Conservation (phyloP, 179 eudicot species). For the Pouteria campechiana region DNA sequence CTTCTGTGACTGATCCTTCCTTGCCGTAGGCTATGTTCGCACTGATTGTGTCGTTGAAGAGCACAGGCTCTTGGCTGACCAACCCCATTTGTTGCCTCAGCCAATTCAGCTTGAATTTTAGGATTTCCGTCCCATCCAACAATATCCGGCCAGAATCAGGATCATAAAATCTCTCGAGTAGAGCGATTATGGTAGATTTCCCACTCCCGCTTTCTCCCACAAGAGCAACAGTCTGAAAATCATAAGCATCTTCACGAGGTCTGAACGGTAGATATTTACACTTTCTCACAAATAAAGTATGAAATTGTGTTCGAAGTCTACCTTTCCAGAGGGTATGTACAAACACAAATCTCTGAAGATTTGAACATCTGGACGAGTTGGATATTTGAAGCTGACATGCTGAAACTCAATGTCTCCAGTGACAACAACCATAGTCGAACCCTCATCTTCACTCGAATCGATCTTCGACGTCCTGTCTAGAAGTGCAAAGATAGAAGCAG, state of each 20-base stretch:
- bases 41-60: conserved; percentile 29
- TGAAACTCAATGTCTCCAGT: conserved; percentile 22
- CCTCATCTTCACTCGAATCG: conserved; percentile 24
- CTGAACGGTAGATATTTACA: no score
- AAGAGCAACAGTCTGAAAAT: conserved; percentile 32
- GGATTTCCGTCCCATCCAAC: conserved; percentile 20
- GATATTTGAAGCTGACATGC: conserved; percentile 26
- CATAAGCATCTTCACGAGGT: no score
- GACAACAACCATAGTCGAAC: conserved; percentile 11
- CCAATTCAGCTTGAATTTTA: conserved; percentile 22
- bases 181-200: conserved; percentile 27
- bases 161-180: conserved; percentile 33
- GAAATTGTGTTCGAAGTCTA: no score
- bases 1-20: conserved; percentile 13
- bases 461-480: conserved; percentile 25
- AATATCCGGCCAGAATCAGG: conserved; percentile 21
- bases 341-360: conserved; percentile 28
- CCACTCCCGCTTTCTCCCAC: conserved; percentile 47
- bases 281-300: no score
- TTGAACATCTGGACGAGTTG: conserved; percentile 24
- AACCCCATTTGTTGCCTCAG: conserved; percentile 37
- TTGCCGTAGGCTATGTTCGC: conserved; percentile 30
- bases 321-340: conserved; percentile 33
- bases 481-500: conserved; percentile 26
- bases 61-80: conserved; percentile 36